phyloP scores from a whole-genome alignment of 192 early-diverging fungal genomes.

The Helicostylum pulchrum region DNA sequence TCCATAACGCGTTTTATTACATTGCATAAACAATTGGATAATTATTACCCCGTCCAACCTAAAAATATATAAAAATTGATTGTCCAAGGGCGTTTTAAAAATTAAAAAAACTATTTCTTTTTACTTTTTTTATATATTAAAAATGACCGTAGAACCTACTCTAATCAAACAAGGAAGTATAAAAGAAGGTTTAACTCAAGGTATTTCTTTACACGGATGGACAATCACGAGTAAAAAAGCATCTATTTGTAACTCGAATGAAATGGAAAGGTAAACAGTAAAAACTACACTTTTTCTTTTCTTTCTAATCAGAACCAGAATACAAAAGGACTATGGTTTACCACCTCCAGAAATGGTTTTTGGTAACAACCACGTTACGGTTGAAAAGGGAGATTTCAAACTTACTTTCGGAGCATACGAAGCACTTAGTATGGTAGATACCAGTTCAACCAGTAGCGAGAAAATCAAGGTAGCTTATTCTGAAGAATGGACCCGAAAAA shows the following conservation, averaged over 20 bases:
- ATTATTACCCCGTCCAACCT: no score
- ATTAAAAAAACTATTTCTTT: background rate
- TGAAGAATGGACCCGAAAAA: constrained; percentile 80
- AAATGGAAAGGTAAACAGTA: constrained; percentile 53
- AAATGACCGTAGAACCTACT: constrained; percentile 2
- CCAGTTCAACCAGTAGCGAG: constrained; percentile 61
- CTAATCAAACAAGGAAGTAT: constrained; percentile 41
- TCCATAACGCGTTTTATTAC: no score
- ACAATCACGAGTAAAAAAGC: constrained; percentile 46
- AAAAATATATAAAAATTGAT: background rate
- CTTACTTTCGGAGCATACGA: constrained; percentile 67
- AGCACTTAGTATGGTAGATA: constrained; percentile 72
- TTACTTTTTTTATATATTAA: background rate
- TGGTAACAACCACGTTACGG: constrained; percentile 76
- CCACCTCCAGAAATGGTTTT: constrained; percentile 97
- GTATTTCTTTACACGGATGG: constrained; percentile 51
- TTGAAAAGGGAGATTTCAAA: constrained; percentile 55
- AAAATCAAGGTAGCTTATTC: constrained; percentile 83
- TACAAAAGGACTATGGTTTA: constrained; percentile 56
- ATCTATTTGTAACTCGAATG: constrained; percentile 51
- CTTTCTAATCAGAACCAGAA: constrained; percentile 24
- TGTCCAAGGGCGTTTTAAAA: background rate
- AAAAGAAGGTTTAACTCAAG: constrained; percentile 33
- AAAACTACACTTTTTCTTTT: background rate
- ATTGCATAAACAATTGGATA: no score